A percentile compares a stretch with the other conserved stretches of the same genome.
phyloP scores from a whole-genome alignment of 192 early-diverging fungal genomes.

The Gaertneriomyces sp. region DNA sequence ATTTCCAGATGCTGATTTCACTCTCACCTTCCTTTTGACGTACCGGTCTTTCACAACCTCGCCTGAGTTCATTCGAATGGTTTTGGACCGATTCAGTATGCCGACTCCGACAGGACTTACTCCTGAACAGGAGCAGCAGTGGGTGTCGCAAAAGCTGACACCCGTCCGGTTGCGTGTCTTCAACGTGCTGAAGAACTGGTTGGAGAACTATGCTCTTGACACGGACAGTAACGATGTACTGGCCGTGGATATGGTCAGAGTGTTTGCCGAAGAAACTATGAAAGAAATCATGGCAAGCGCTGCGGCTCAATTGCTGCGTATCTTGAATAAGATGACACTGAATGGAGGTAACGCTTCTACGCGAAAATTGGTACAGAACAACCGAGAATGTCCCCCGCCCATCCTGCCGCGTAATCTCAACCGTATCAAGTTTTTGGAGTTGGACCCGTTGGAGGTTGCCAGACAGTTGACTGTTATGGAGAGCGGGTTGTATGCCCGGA shows the following conservation, averaged over 20 bases:
- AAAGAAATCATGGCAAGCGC: conserved; percentile 46
- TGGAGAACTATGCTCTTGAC: conserved; percentile 86
- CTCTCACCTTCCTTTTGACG: conserved; percentile 84
- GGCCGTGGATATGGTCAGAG: conserved; percentile 62
- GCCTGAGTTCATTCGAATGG: conserved; percentile 66
- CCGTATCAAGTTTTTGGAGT: conserved; percentile 75
- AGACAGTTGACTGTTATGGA: conserved; percentile 95
- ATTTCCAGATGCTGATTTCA: conserved; percentile 68
- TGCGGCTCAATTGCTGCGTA: conserved; percentile 65
- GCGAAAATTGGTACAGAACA: conserved; percentile 26
- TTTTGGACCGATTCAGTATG: conserved; percentile 77
- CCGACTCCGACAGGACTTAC: conserved; percentile 64
- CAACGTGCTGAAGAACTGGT: conserved; percentile 94
- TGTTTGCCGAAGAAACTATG: conserved; percentile 73
- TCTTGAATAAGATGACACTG: conserved; percentile 75
- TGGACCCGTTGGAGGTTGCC: conserved; percentile 89
- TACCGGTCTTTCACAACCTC: conserved; percentile 90
- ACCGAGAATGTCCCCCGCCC: conserved; percentile 58
- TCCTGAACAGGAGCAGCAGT: conserved; percentile 63
- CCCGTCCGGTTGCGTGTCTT: conserved; percentile 91
- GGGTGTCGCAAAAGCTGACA: conserved; percentile 82
- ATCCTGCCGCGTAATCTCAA: conserved; percentile 79
- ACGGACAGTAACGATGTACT: conserved; percentile 66
- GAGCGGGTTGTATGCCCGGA: conserved; percentile 72
- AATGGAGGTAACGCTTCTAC: conserved; percentile 27